Percentiles rank a stretch among this genome's conserved stretches.
Evolutionary conservation across 805 yeast species (phyloP).

Genomic region (Alloascoidea africana): DNA sequence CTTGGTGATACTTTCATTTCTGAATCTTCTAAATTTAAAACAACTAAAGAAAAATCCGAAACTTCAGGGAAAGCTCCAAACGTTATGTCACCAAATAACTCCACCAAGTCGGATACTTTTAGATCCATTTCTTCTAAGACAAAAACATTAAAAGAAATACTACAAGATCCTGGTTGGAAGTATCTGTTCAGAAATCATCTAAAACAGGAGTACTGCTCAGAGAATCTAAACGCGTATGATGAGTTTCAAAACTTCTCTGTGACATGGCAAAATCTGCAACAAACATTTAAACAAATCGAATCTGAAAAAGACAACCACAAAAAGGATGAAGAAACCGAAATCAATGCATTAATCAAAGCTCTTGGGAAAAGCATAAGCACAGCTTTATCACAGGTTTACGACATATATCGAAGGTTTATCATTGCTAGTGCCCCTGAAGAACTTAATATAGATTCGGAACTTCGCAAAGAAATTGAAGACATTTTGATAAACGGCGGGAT

Average conservation of each 20-base stretch:
- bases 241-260: slow-evolving; percentile 33
- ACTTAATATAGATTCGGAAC: slow-evolving; percentile 50
- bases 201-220: slow-evolving; percentile 50
- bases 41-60: background rate
- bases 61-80: background rate
- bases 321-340: background rate
- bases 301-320: slow-evolving; percentile 14
- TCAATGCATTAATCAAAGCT: background rate
- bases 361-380: slow-evolving; percentile 2
- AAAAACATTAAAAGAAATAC: slow-evolving; percentile 12
- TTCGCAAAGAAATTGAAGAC: slow-evolving; percentile 24
- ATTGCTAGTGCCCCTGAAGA: slow-evolving; percentile 41
- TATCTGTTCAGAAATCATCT: slow-evolving; percentile 54
- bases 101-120: background rate
- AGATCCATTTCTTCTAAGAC: background rate
- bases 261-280: slow-evolving; percentile 24
- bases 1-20: background rate
- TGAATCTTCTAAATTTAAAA: too few species aligned
- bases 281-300: slow-evolving; percentile 25
- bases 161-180: slow-evolving; percentile 65
- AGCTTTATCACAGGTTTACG: background rate
- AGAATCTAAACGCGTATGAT: slow-evolving; percentile 58
- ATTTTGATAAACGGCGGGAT: slow-evolving; percentile 20
- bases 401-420: background rate
- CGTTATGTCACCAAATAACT: background rate